These are phyloP conservation scores for Leishmania tarentolae DNA, from an alignment of 208 protist species.

Conservation along the genomic window DNA sequence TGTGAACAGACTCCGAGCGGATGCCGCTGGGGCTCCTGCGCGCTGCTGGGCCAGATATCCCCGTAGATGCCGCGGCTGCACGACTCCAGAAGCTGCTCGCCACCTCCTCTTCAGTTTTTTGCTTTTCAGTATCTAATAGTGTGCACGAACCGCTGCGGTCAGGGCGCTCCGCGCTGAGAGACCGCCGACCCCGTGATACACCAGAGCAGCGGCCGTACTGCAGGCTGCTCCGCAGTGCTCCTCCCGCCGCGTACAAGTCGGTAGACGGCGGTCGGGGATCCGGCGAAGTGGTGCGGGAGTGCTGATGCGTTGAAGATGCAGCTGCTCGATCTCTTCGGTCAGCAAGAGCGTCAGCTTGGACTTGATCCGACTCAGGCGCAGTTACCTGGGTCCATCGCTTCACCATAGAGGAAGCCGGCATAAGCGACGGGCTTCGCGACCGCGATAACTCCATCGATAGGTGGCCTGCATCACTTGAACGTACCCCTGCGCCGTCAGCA, in stretches of 20 bases:
- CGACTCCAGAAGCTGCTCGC: constrained; percentile 8
- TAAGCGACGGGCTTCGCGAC: constrained; percentile 22
- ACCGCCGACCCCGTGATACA: constrained; percentile 34
- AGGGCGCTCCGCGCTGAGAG: constrained; percentile 20
- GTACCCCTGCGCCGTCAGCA: neutral
- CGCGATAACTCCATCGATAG: constrained; percentile 4
- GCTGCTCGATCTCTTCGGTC: neutral
- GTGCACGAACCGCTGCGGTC: neutral
- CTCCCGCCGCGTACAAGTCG: constrained; percentile 31
- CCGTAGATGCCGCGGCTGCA: neutral
- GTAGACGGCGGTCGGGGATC: constrained; percentile 35
- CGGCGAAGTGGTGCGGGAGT: constrained; percentile 26
- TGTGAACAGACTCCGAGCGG: constrained; percentile 4
- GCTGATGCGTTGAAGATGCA: neutral
- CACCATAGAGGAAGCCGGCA: neutral
- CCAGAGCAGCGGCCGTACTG: constrained; percentile 42
- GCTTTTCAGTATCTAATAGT: too few relatives aligned
- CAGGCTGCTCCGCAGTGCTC: constrained; percentile 36
- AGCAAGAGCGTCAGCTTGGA: neutral
- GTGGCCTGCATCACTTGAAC: neutral
- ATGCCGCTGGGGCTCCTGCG: constrained; percentile 13
- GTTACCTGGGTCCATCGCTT: neutral
- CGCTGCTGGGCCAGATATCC: neutral
- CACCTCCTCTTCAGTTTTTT: neutral
- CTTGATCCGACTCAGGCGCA: neutral